Evolutionary conservation across 2,329 filamentous ascomycete species (phyloP).

Genomic region (Phaeosphaeriaceae sp.): DNA sequence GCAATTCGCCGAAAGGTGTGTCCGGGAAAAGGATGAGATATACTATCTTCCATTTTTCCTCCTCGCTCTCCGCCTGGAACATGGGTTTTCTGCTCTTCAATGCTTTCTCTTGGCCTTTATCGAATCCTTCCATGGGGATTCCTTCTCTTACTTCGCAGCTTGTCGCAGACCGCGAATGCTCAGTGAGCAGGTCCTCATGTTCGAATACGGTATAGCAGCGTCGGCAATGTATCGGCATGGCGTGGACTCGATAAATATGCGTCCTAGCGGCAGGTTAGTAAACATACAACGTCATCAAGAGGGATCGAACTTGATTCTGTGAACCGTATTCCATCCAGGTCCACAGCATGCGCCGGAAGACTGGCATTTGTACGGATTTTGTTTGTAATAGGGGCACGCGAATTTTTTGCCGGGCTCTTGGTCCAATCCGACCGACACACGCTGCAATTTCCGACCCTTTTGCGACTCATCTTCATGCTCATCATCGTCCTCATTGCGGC

Average conservation of each 20-base stretch:
- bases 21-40: conserved; percentile 14
- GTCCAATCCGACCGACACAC: background rate
- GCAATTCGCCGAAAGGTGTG: conserved; percentile 3
- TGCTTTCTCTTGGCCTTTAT: conserved; percentile 8
- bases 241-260: conserved; percentile 13
- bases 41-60: conserved; percentile 16
- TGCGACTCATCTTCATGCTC: background rate
- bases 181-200: conserved; percentile 3
- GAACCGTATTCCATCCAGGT: background rate
- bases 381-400: conserved; percentile 5
- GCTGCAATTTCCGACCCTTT: background rate
- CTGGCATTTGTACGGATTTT: background rate
- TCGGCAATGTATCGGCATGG: conserved; percentile 6
- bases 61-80: conserved; percentile 14
- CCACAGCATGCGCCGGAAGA: background rate
- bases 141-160: conserved; percentile 1
- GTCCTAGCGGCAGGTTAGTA: background rate
- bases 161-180: conserved; percentile 3
- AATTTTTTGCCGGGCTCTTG: background rate
- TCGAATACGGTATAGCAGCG: conserved; percentile 10
- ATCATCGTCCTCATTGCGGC: background rate
- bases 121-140: conserved; percentile 5
- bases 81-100: conserved; percentile 10
- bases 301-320: conserved; percentile 3
- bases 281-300: background rate